phyloP scores from a whole-genome alignment of 129 eudicot species.

The Centrapalus pauciflorus region DNA sequence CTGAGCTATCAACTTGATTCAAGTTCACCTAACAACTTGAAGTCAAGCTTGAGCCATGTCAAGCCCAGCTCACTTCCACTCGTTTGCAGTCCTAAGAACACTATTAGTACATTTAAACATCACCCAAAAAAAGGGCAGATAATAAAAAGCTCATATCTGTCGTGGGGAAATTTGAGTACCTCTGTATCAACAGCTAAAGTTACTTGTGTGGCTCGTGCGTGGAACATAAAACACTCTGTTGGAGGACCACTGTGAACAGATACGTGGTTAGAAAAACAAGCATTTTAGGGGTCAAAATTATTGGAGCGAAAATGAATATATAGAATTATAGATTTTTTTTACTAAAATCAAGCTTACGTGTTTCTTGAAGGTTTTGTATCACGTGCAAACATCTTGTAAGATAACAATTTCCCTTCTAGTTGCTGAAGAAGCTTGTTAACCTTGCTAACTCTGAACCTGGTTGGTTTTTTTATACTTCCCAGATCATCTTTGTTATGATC shows the following conservation, averaged over 20 bases:
- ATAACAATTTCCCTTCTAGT: conserved; percentile 77
- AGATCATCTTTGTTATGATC: conserved; percentile 23
- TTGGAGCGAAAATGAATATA: background rate
- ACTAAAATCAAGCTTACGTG: conserved; percentile 42
- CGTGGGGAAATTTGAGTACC: conserved; percentile 24
- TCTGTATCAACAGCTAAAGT: conserved; percentile 36
- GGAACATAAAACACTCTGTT: conserved; percentile 90
- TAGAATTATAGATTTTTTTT: too few species aligned
- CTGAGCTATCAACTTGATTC: too few species aligned
- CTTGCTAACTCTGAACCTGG: conserved; percentile 47
- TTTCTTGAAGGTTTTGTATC: conserved; percentile 95
- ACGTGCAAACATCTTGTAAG: conserved; percentile 94
- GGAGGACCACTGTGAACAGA: conserved; percentile 82
- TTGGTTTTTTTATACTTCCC: conserved; percentile 48
- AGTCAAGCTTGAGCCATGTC: too few species aligned
- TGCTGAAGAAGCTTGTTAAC: conserved; percentile 67
- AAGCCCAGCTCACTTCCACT: too few species aligned
- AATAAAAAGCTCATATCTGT: background rate
- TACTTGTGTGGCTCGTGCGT: conserved; percentile 85
- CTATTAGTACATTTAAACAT: too few species aligned
- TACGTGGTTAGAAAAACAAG: background rate
- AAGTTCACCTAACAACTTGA: too few species aligned
- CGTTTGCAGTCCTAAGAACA: too few species aligned
- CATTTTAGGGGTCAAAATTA: too few species aligned
- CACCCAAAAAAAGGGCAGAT: background rate